Base-by-base conservation (phyloP, 2,329 filamentous ascomycete species). In the Calonectria naviculata region DNA sequence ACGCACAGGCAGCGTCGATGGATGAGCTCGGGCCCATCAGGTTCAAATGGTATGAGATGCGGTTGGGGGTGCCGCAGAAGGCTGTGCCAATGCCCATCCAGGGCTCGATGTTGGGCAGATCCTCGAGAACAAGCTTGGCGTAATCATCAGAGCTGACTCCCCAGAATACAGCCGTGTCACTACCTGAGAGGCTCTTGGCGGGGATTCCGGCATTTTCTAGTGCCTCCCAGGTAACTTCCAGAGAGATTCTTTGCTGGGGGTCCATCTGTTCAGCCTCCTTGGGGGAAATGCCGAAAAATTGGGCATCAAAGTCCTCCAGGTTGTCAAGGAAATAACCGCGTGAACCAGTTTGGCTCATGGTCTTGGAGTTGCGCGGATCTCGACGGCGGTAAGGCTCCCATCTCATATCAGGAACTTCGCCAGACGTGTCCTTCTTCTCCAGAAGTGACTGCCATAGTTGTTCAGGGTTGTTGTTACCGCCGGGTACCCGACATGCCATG, bases 241-340 rank as follows among this genome's bases (percentile, higher is more conserved):
- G 52, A 58, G 52, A 58, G 6, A 58, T 58, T 36, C 60, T 47
- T 34, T 46, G 60, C 8, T 63, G 42, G 19, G 52, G 28, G 41
- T 63, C 60, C 60, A 63, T 63, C 28, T 46, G 42, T 42, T 63
- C 42, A 8, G 41, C 38, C 60, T 63, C 60, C 28, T 63, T 47
- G 41, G 41, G 41, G 10, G 60, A 63, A 15, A 46, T 46, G 28
- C 42, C 42, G 7, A 63, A 63, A 13, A 63, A 63, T 15, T 34
- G 38, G 5, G 60, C 41, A 26, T 63, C 60, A 38, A 63, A 63
- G 7, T 47, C 21, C 6, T 31, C 42, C 2, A 63, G 28, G 42
- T 63, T 34, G 12, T 63, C 38, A 10, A 63, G 29, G 28, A 63
- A 63, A 42, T 63, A 63, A 21, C 52, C 52, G 13, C 31, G 52